Base-by-base conservation (phyloP, 805 yeast species). In the Sugiyamaella boreocaroliniensis region DNA sequence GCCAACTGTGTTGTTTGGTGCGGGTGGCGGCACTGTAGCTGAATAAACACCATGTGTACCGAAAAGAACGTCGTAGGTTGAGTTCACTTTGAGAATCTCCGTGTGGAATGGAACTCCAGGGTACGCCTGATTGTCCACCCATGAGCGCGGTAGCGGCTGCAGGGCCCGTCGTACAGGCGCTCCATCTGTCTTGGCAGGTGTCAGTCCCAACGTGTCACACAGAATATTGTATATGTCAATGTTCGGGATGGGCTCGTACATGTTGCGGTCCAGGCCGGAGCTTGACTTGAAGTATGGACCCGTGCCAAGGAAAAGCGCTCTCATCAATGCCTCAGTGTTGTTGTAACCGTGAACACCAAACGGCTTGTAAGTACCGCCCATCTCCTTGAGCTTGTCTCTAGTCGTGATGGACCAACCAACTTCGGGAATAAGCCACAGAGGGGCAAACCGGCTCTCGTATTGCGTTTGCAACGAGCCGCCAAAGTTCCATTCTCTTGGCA, bases 301-400 rank as follows among this genome's bases (percentile, higher is more conserved):
- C 1, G 76, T 66, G 0, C 85, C 95, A 42, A 88, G 61, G 65
- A 92, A 90, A 9, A 87, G 60, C 0, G 96, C 89, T 48, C 96
- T 71, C 96, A 89, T 89, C 53, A 89, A 70, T 6, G 84, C 76
- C 55, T 83, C 88, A 0, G 83, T 76, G 62, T 85, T 86, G 62
- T 85, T 81, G 66, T 87, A 90, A 1, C 97, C 97, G 67, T 88
- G 95, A 0, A 85, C 85, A 8, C 96, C 97, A 51, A 72, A 72
- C 2, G 88, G 86, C n/a, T 65, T 64, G 64, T 83, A 84, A 12
- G 76, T 73, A 48, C 72, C 66, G 26, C 68, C 67, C 63, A 75
- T 74, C 1, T 71, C 71, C 20, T 76, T 75, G 77, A 81, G 79
- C 53, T 77, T 77, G 16, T 74, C 74, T 52, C 75, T 77, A 0